A percentile compares a stretch with the other conserved stretches of the same genome.
These are phyloP conservation scores for Penicillium paneum DNA, from an alignment of 2,329 filamentous ascomycete species.

Conservation along the genomic window DNA sequence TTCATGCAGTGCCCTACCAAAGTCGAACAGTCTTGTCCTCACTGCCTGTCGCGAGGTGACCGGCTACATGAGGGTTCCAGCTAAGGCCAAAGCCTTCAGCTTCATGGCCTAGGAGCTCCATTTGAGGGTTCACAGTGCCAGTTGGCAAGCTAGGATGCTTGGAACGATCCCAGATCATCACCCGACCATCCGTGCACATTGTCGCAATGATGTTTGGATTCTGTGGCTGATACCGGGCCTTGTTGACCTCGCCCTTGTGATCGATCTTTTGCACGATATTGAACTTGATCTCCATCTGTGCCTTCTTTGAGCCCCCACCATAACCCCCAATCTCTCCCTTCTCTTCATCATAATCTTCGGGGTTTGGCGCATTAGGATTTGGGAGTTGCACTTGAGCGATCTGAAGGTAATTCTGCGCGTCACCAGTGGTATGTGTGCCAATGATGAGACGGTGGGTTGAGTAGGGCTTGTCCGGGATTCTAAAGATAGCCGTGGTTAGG, in stretches of 20 bases:
- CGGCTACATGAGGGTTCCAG: slow-evolving; percentile 83
- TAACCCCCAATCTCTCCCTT: slow-evolving; percentile 92
- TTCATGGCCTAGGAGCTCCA: slow-evolving; percentile 79
- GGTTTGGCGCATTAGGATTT: slow-evolving; percentile 67
- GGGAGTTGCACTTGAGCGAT: slow-evolving; percentile 93
- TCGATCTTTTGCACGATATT: slow-evolving; percentile 93
- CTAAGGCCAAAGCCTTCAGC: slow-evolving; percentile 87
- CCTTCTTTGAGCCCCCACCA: slow-evolving; percentile 66
- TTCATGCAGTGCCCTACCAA: slow-evolving; percentile 57
- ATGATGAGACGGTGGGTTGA: slow-evolving; percentile 84
- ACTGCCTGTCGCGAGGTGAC: slow-evolving; percentile 82
- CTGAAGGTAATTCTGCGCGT: slow-evolving; percentile 84
- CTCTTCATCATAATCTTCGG: slow-evolving; percentile 85
- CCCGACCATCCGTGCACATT: slow-evolving; percentile 78
- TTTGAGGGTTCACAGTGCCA: slow-evolving; percentile 72
- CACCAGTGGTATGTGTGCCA: slow-evolving; percentile 89
- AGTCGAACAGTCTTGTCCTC: slow-evolving; percentile 88
- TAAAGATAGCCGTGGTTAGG: slow-evolving; percentile 25
- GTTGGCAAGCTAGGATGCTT: slow-evolving; percentile 81
- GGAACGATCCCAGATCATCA: slow-evolving; percentile 92
- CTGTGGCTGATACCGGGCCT: slow-evolving; percentile 94
- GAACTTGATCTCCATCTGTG: slow-evolving; percentile 72
- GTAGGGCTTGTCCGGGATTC: slow-evolving; percentile 78
- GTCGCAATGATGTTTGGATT: slow-evolving; percentile 97
- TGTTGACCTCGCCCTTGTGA: slow-evolving; percentile 96